phyloP scores from a whole-genome alignment of 1,139 yeast species.

The Candida sanyaensis region DNA sequence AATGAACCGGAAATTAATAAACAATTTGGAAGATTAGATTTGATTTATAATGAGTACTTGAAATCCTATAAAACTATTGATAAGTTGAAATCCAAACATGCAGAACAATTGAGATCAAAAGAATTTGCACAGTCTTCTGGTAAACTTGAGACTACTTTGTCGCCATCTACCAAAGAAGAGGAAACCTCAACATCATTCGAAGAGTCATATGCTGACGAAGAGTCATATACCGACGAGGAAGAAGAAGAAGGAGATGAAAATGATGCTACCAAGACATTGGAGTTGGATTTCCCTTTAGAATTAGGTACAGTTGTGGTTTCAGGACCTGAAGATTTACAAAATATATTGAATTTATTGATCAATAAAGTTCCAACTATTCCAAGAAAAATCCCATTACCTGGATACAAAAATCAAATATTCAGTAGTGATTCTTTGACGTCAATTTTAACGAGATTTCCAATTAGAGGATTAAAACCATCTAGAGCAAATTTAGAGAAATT shows the following conservation, averaged over 20 bases:
- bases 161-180: constrained; percentile 4
- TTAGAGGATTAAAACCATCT: constrained; percentile 40
- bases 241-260: constrained; percentile 4
- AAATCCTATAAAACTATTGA: constrained; percentile 27
- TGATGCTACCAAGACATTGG: constrained; percentile 2
- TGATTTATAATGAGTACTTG: constrained; percentile 31
- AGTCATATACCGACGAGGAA: constrained; percentile 1
- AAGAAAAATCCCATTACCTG: constrained; percentile 44
- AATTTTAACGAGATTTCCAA: constrained; percentile 28
- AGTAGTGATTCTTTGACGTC: constrained; percentile 42
- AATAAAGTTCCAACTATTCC: constrained; percentile 27
- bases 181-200: constrained; percentile 4
- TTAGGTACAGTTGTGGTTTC: constrained; percentile 30
- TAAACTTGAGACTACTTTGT: not conserved
- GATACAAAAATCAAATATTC: constrained; percentile 41
- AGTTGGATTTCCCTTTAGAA: constrained; percentile 31
- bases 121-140: constrained; percentile 25
- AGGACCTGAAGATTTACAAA: constrained; percentile 22
- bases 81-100: constrained; percentile 30
- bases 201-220: constrained; percentile 11
- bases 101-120: constrained; percentile 31
- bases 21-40: constrained; percentile 26
- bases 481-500: constrained; percentile 41
- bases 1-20: constrained; percentile 38
- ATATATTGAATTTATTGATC: constrained; percentile 27